Evolutionary conservation across 352 stramenopile species (phyloP).

Genomic region (Halophytophthora polymorphica): DNA sequence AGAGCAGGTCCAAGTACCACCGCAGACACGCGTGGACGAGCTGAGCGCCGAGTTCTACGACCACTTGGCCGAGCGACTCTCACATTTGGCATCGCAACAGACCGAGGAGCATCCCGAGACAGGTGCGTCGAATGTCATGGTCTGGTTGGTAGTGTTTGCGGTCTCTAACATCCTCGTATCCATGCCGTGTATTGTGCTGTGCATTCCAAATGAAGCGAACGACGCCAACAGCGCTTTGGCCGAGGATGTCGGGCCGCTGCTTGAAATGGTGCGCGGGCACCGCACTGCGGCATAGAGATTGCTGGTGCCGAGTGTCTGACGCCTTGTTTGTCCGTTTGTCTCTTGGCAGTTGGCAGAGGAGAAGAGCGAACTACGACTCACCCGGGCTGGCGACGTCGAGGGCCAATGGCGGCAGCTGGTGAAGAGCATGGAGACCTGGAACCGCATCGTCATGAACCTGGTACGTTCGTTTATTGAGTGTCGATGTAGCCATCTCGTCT

Average conservation of each 20-base stretch:
- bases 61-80: slow-evolving; percentile 44
- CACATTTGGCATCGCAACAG: slow-evolving; percentile 26
- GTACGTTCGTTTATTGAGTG: slow-evolving; percentile 18
- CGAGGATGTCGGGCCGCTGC: slow-evolving; percentile 31
- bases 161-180: not conserved
- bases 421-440: slow-evolving; percentile 86
- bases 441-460: slow-evolving; percentile 82
- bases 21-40: slow-evolving; percentile 58
- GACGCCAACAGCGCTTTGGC: slow-evolving; percentile 7
- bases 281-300: not conserved
- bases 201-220: slow-evolving; percentile 9
- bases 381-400: slow-evolving; percentile 38
- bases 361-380: slow-evolving; percentile 30
- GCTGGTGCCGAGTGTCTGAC: not conserved
- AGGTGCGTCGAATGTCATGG: slow-evolving; percentile 4
- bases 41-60: slow-evolving; percentile 59
- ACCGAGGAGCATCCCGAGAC: slow-evolving; percentile 10
- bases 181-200: not conserved
- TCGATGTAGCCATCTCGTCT: not conserved
- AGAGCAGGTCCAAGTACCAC: slow-evolving; percentile 58
- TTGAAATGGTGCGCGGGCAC: slow-evolving; percentile 42
- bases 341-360: slow-evolving; percentile 42
- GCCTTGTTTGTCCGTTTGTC: not conserved
- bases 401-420: slow-evolving; percentile 73
- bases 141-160: no score